phyloP scores from a whole-genome alignment of 176 grass and related monocot genomes.

The Phoenix dactylifera region DNA sequence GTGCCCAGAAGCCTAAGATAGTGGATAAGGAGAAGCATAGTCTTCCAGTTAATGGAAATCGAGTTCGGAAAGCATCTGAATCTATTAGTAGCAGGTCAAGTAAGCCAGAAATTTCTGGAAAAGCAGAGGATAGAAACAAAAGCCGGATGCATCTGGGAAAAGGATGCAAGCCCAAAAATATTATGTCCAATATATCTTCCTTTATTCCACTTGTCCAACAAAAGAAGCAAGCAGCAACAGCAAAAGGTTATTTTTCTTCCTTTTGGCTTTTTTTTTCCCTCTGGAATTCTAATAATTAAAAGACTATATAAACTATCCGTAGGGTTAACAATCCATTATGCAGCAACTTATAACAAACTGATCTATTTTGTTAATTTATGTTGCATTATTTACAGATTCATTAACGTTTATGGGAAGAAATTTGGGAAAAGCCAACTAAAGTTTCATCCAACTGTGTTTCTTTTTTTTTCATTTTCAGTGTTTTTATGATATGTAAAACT shows the following conservation, averaged over 20 bases:
- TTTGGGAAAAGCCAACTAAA: too few species aligned
- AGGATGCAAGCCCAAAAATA: constrained; percentile 67
- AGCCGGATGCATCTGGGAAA: constrained; percentile 39
- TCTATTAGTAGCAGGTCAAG: constrained; percentile 39
- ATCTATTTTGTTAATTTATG: too few species aligned
- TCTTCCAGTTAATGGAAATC: constrained; percentile 43
- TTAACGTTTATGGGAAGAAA: too few species aligned
- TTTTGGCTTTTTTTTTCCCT: constrained; percentile 14
- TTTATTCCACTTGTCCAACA: constrained; percentile 81
- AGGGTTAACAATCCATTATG: too few species aligned
- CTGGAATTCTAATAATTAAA: background rate
- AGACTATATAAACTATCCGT: too few species aligned
- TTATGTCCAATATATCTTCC: constrained; percentile 58
- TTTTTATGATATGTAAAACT: too few species aligned
- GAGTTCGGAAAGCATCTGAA: constrained; percentile 25
- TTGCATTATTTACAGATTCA: too few species aligned
- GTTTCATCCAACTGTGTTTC: too few species aligned
- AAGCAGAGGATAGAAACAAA: constrained; percentile 29
- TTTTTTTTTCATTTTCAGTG: too few species aligned
- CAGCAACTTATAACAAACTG: too few species aligned
- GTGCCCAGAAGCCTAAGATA: constrained; percentile 20
- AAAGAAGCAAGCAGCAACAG: constrained; percentile 40
- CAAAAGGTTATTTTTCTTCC: constrained; percentile 34
- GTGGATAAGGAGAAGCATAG: constrained; percentile 27
- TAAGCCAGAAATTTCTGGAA: constrained; percentile 23